phyloP scores from a whole-genome alignment of 2,329 filamentous ascomycete genomes.

The Cladophialophora psammophila region DNA sequence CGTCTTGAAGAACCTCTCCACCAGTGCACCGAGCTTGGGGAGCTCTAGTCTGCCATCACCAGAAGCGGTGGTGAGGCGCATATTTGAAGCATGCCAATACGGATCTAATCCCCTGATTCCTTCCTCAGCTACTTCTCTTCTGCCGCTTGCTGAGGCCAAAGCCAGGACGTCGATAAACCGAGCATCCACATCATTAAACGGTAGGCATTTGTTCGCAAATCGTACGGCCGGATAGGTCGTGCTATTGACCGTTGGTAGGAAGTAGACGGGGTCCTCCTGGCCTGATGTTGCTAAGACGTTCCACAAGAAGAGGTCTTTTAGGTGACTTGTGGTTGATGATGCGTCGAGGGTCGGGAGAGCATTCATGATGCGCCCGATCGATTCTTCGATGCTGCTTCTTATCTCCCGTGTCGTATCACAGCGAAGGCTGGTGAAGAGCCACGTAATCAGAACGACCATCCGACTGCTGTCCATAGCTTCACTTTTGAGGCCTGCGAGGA shows the following conservation, averaged over 20 bases:
- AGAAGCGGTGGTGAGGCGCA: slow-evolving; percentile 19
- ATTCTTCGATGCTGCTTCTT: slow-evolving; percentile 86
- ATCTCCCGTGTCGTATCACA: slow-evolving; percentile 78
- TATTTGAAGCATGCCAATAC: slow-evolving; percentile 64
- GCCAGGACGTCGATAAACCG: slow-evolving; percentile 91
- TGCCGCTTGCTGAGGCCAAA: slow-evolving; percentile 74
- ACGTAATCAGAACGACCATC: slow-evolving; percentile 66
- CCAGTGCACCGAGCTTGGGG: slow-evolving; percentile 55
- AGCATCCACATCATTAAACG: slow-evolving; percentile 77
- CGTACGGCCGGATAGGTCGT: slow-evolving; percentile 83
- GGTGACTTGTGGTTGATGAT: slow-evolving; percentile 49
- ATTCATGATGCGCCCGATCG: slow-evolving; percentile 78
- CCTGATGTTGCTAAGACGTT: slow-evolving; percentile 66
- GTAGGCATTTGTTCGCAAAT: slow-evolving; percentile 87
- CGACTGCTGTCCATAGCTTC: slow-evolving; percentile 59
- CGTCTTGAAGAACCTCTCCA: slow-evolving; percentile 55
- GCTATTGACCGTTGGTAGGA: slow-evolving; percentile 66
- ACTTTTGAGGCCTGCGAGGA: slow-evolving; percentile 71
- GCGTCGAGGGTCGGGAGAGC: slow-evolving; percentile 56
- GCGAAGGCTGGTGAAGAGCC: slow-evolving; percentile 83
- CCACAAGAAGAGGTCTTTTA: slow-evolving; percentile 68
- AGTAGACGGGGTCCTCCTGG: slow-evolving; percentile 49
- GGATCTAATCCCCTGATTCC: slow-evolving; percentile 86
- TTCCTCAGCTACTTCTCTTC: slow-evolving; percentile 86
- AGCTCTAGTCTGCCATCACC: slow-evolving; percentile 37